phyloP scores from a whole-genome alignment of 352 stramenopile species.

The Pythium monospermum region DNA sequence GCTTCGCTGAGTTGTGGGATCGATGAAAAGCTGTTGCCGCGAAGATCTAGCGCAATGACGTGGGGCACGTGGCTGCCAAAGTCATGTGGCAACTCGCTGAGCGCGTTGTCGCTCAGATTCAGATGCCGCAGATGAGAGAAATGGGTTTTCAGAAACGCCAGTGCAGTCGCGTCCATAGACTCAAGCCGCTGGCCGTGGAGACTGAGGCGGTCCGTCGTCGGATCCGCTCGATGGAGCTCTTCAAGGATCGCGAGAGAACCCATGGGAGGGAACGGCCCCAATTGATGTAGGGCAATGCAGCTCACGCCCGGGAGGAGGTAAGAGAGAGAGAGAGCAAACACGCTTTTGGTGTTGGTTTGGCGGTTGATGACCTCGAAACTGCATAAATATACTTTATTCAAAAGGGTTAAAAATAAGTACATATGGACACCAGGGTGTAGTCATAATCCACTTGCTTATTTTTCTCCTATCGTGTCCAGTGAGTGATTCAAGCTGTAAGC shows the following conservation, averaged over 20 bases:
- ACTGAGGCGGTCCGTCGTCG: constrained; percentile 37
- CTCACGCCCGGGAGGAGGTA: too few species aligned
- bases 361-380: too few species aligned
- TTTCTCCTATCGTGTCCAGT: too few species aligned
- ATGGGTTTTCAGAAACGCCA: constrained; percentile 36
- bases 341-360: too few species aligned
- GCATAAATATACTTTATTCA: too few species aligned
- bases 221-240: constrained; percentile 31
- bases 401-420: too few species aligned
- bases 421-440: too few species aligned
- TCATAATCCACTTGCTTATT: too few species aligned
- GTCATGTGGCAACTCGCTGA: constrained; percentile 31
- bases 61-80: constrained; percentile 35
- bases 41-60: constrained; percentile 60
- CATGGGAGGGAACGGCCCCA: constrained; percentile 7
- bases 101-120: constrained; percentile 50
- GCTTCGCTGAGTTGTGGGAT: constrained; percentile 37
- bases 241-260: constrained; percentile 46
- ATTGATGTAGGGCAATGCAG: too few species aligned
- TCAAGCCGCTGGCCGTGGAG: constrained; percentile 32
- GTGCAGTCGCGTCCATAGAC: constrained; percentile 20
- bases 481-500: background rate
- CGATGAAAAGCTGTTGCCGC: constrained; percentile 41
- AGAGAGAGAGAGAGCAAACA: too few species aligned
- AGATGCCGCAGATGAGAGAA: constrained; percentile 48